Conservation (phyloP, 1,139 yeast genomes). For the Taphrina pruni region DNA sequence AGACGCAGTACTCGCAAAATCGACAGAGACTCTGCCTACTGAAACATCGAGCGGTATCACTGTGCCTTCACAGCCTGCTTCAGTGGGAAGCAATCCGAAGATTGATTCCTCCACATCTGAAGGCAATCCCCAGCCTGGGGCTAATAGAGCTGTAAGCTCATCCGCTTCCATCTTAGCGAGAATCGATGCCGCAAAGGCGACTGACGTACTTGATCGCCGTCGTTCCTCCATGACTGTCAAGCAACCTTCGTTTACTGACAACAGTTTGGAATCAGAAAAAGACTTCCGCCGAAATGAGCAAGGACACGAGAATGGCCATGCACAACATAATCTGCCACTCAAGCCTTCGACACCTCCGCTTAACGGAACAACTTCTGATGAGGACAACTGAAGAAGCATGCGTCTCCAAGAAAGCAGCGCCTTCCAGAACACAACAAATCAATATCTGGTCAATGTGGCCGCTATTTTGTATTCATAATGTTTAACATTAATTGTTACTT, state of each 20-base stretch:
- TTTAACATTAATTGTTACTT: neutral
- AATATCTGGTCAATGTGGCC: neutral
- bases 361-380: neutral
- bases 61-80: too few species aligned
- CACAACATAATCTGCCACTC: neutral
- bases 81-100: too few species aligned
- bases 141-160: neutral
- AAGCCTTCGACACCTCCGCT: neutral
- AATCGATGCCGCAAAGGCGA: conserved; percentile 14
- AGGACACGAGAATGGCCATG: neutral
- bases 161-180: conserved; percentile 20
- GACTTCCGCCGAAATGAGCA: neutral
- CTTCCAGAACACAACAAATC: too few species aligned
- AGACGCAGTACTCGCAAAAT: too few species aligned
- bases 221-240: conserved; percentile 3
- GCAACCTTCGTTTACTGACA: neutral
- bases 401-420: neutral
- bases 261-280: neutral
- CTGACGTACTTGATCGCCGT: conserved; percentile 11
- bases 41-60: too few species aligned
- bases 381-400: neutral
- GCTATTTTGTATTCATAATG: neutral
- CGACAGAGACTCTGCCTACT: too few species aligned
- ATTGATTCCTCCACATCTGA: too few species aligned
- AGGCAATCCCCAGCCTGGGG: too few species aligned